phyloP scores from a whole-genome alignment of 257 asterid genomes.

The Solanum neorickii region DNA sequence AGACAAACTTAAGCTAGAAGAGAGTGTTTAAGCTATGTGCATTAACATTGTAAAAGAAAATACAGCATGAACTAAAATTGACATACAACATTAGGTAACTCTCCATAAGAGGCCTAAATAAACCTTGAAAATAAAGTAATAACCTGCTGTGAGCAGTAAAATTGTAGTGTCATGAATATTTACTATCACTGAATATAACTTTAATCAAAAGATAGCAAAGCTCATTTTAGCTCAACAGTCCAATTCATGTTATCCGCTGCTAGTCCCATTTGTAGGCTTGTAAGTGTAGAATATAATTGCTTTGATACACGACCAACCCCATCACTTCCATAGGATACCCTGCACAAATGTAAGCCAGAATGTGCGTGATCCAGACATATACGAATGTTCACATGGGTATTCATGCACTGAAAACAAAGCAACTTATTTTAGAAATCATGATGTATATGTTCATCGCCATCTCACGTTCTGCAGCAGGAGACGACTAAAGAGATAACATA shows the following conservation, averaged over 20 bases:
- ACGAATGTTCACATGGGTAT: neutral
- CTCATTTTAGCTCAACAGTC: constrained; percentile 57
- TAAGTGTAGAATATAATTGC: constrained; percentile 69
- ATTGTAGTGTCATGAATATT: neutral
- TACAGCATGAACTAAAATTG: neutral
- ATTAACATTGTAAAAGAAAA: neutral
- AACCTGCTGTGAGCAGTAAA: neutral
- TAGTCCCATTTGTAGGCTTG: constrained; percentile 88
- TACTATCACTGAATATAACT: neutral
- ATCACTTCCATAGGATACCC: constrained; percentile 55
- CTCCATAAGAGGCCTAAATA: neutral
- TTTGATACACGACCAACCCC: constrained; percentile 79
- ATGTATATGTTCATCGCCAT: neutral
- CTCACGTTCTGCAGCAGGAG: neutral
- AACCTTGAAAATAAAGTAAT: neutral
- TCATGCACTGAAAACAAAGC: neutral
- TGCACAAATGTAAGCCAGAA: constrained; percentile 5
- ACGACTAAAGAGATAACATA: neutral
- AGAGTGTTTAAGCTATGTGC: neutral
- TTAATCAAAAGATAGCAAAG: neutral
- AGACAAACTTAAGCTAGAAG: neutral
- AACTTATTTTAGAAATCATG: neutral
- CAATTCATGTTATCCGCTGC: constrained; percentile 71
- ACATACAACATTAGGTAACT: neutral
- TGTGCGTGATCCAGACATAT: neutral